These are phyloP conservation scores for Chaetothyriales sp. DNA, from an alignment of 2,329 filamentous ascomycete species.

Conservation along the genomic window DNA sequence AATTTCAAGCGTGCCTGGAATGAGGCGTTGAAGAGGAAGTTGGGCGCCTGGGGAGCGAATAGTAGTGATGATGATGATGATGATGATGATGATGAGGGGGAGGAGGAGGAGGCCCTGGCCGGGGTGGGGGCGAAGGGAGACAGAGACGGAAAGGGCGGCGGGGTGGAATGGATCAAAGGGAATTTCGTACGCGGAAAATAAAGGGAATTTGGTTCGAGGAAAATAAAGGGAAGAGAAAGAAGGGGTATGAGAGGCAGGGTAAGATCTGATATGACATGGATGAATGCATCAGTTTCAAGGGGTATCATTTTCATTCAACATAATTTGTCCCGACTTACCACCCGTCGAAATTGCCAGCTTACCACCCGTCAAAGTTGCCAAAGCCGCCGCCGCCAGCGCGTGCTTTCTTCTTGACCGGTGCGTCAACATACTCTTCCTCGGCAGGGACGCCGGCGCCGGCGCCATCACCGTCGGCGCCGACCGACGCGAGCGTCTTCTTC, in stretches of 20 bases:
- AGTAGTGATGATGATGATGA: not conserved
- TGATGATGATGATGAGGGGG: not conserved
- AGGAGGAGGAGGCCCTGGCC: not conserved
- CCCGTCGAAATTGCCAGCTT: not conserved
- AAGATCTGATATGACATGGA: too few species aligned
- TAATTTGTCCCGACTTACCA: not conserved
- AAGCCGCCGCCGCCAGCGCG: conserved; percentile 58
- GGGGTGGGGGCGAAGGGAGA: not conserved
- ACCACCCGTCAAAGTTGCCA: conserved; percentile 93
- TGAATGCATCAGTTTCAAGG: too few species aligned
- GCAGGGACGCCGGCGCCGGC: conserved; percentile 20
- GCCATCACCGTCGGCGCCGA: too few species aligned
- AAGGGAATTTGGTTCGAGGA: too few species aligned
- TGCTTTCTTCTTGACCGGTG: conserved; percentile 63
- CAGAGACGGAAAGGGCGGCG: not conserved
- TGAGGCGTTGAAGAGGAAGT: conserved; percentile 6
- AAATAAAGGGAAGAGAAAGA: too few species aligned
- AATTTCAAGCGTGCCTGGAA: conserved; percentile 13
- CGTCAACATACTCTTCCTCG: conserved; percentile 46
- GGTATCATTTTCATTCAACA: not conserved
- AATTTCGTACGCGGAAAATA: too few species aligned
- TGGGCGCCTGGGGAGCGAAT: conserved; percentile 1
- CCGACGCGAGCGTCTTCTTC: conserved; percentile 38
- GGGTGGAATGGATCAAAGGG: too few species aligned
- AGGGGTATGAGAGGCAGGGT: too few species aligned